Evolutionary conservation across 2,329 filamentous ascomycete genomes (phyloP), one percentile per base, ranked within the genome.

Genomic region (Ceratocystis smalleyi): DNA sequence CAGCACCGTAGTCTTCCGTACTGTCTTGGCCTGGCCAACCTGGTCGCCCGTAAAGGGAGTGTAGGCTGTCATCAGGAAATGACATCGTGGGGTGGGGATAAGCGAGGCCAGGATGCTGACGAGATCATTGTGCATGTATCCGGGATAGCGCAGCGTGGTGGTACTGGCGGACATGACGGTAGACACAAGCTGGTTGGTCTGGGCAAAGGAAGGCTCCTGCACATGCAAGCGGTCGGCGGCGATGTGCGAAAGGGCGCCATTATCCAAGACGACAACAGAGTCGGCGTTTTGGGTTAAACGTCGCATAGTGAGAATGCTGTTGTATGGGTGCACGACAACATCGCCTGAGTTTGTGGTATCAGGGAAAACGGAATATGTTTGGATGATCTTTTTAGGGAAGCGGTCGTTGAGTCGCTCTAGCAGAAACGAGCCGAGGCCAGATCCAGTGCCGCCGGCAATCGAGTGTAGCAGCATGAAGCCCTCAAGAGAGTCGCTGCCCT

Each of bases 101-200:
- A 99, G 81, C 22, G 91, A 95, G 27, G 95, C 94, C 65, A 99
- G 82, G 70, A 99, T 97, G 75, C 92, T 94, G 72, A 96, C 91
- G 17, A 99, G 86, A 73, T 99, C 94, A 75, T 99, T 99, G 79
- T 99, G 94, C 94, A 99, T 99, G 77, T 99, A 99, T 47, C 94
- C 94, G 1, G 94, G 94, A 74, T 99, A 99, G 72, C 94, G 84
- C 61, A 99, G 83, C 1, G 95, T 96, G 8, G 92, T 97, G 3
- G 94, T 99, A 72, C 90, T 95, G 47, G 94, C 94, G 43, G 91
- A 96, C 94, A 99, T 99, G 74, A 99, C 95, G 1, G 95, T 99
- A 6, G 91, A 94, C 72, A 88, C 92, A 43, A 99, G 81, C 74
- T 97, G 94, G 73, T 99, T 99, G 1, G 94, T 99, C 74, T 99